Percentiles rank a stretch among this genome's conserved stretches.
These are phyloP conservation scores for Phytopythium sindhum DNA, from an alignment of 352 stramenopile species.

Conservation along the genomic window DNA sequence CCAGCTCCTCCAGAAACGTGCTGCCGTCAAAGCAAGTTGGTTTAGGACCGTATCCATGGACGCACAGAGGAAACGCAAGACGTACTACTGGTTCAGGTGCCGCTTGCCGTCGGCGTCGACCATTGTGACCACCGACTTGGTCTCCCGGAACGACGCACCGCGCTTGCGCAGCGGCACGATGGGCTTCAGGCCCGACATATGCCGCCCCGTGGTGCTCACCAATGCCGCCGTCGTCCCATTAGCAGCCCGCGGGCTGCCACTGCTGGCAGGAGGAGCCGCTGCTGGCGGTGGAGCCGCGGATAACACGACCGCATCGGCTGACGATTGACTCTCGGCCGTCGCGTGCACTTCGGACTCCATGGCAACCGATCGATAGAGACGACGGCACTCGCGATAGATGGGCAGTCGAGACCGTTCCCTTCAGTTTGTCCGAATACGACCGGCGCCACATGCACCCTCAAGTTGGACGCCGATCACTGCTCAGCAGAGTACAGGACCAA, in stretches of 20 bases:
- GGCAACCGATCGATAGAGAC: neutral
- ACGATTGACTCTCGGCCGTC: neutral
- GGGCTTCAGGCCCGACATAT: slow-evolving; percentile 50
- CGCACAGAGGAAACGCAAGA: slow-evolving; percentile 1
- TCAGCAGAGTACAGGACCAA: neutral
- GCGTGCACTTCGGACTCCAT: neutral
- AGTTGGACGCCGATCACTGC: neutral
- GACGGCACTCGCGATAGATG: neutral
- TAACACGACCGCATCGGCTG: neutral
- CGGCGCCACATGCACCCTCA: neutral
- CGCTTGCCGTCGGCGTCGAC: slow-evolving; percentile 50
- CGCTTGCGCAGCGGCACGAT: slow-evolving; percentile 56
- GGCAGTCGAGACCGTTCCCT: neutral
- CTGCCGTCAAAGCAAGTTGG: slow-evolving; percentile 15
- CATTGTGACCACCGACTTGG: slow-evolving; percentile 39
- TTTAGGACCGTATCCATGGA: too few relatives aligned
- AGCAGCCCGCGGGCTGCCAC: neutral
- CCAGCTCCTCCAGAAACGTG: slow-evolving; percentile 70
- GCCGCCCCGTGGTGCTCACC: neutral
- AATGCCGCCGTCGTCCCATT: neutral
- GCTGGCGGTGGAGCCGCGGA: neutral
- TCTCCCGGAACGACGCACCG: slow-evolving; percentile 68
- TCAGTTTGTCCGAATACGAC: neutral
- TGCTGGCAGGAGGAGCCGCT: neutral
- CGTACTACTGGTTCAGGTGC: slow-evolving; percentile 79